phyloP scores from a whole-genome alignment of 1,284 basidiomycete species.

The Melanopsichium pennsylvanicum region DNA sequence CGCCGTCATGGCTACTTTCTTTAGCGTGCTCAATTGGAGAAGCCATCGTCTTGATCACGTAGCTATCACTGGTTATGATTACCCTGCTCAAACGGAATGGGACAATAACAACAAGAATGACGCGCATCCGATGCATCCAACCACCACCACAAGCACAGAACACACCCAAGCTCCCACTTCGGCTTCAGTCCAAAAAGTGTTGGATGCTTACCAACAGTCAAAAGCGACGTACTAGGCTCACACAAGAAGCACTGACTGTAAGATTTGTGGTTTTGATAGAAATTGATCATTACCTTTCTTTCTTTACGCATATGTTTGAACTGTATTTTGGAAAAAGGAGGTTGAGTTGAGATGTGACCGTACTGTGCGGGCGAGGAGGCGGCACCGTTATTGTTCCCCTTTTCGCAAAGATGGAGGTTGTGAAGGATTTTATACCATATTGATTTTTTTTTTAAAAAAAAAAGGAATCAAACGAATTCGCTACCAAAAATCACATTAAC shows the following conservation, averaged over 20 bases:
- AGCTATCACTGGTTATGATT: conserved; percentile 18
- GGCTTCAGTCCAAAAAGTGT: conserved; percentile 19
- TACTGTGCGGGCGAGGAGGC: no score
- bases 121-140: conserved; percentile 17
- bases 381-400: no score
- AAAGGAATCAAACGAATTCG: conserved; percentile 22
- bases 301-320: no score
- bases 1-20: conserved; percentile 5
- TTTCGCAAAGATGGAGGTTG: no score
- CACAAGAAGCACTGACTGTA: no score
- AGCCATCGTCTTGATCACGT: conserved; percentile 11
- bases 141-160: conserved; percentile 6
- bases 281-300: no score
- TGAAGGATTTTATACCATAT: no score
- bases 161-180: neutral
- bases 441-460: neutral
- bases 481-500: conserved; percentile 45
- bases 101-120: neutral
- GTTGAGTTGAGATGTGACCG: no score
- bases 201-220: conserved; percentile 33
- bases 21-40: conserved; percentile 19
- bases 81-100: neutral
- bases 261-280: no score
- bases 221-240: conserved; percentile 1
- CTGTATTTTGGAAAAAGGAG: no score